Percentiles rank a stretch among this genome's conserved stretches.
These are phyloP conservation scores for Boletus eberwhitei DNA, from an alignment of 768 basidiomycete species.

Conservation along the genomic window DNA sequence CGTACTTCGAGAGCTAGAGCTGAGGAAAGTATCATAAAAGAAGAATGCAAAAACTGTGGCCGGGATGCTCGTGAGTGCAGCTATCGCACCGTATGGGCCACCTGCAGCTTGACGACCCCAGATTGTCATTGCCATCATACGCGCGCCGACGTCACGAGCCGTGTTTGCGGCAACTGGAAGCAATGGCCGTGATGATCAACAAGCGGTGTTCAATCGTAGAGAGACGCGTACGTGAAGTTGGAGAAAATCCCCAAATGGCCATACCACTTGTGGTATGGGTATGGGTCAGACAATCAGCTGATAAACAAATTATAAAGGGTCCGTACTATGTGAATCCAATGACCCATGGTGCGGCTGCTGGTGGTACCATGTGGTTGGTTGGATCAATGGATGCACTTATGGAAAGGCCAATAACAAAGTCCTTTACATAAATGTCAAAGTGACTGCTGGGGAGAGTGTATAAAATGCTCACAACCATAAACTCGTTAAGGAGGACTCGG, in stretches of 20 bases:
- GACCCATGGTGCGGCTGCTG: conserved; percentile 47
- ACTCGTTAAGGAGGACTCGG: conserved; percentile 39
- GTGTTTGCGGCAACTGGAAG: conserved; percentile 56
- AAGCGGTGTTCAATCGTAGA: not conserved
- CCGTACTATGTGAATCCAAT: conserved; percentile 61
- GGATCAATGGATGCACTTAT: conserved; percentile 39
- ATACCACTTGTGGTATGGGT: conserved; percentile 38
- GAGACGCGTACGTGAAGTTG: conserved; percentile 39
- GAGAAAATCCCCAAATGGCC: conserved; percentile 59
- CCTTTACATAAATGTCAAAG: conserved; percentile 6
- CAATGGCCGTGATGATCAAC: not conserved
- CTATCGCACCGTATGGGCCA: conserved; percentile 55
- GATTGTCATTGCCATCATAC: conserved; percentile 58
- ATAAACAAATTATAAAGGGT: not conserved
- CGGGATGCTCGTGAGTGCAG: conserved; percentile 65
- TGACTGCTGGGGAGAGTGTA: not conserved
- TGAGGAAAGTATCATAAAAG: conserved; percentile 55
- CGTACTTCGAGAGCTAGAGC: conserved; percentile 58
- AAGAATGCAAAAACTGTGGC: conserved; percentile 53
- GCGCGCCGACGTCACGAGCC: conserved; percentile 65
- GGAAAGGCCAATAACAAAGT: conserved; percentile 21
- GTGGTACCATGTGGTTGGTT: conserved; percentile 56
- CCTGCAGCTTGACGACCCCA: conserved; percentile 55
- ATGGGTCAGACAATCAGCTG: not conserved
- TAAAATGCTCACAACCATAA: conserved; percentile 30